phyloP scores from a whole-genome alignment of 257 asterid species.

The Cordia subcordata region DNA sequence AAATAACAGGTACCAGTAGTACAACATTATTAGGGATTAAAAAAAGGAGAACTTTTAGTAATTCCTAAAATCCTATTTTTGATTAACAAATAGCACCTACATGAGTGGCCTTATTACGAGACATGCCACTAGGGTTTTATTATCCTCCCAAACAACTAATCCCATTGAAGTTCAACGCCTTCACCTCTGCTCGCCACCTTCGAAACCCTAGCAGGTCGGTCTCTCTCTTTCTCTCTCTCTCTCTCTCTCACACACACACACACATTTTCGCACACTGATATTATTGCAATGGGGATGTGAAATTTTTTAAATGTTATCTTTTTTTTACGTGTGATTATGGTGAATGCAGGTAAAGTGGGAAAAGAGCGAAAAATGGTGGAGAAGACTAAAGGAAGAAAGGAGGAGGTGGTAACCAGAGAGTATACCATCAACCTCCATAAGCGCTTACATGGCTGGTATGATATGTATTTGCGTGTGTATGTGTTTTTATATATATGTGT shows the following conservation, averaged over 20 bases:
- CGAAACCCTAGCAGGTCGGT: constrained; percentile 14
- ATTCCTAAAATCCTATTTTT: too few species aligned
- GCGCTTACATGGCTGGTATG: constrained; percentile 53
- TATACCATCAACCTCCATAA: constrained; percentile 55
- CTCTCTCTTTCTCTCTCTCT: not conserved
- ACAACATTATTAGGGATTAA: too few species aligned
- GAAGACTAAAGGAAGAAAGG: constrained; percentile 40
- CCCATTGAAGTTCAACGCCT: too few species aligned
- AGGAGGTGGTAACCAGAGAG: constrained; percentile 48
- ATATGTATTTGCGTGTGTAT: too few species aligned
- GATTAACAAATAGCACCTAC: too few species aligned
- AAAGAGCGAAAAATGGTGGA: constrained; percentile 32
- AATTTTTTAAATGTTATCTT: not conserved
- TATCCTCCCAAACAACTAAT: too few species aligned
- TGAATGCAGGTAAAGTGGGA: constrained; percentile 23
- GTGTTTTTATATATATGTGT: too few species aligned
- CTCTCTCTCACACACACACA: not conserved
- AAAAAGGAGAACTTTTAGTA: too few species aligned
- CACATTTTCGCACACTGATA: too few species aligned
- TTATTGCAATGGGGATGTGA: not conserved
- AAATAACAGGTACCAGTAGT: too few species aligned
- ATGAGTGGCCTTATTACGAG: too few species aligned
- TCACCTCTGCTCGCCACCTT: constrained; percentile 1
- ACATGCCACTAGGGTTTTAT: too few species aligned
- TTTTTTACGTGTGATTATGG: not conserved